These are phyloP conservation scores for Ustilago bromivora DNA, from an alignment of 1,284 basidiomycete species.

Conservation along the genomic window DNA sequence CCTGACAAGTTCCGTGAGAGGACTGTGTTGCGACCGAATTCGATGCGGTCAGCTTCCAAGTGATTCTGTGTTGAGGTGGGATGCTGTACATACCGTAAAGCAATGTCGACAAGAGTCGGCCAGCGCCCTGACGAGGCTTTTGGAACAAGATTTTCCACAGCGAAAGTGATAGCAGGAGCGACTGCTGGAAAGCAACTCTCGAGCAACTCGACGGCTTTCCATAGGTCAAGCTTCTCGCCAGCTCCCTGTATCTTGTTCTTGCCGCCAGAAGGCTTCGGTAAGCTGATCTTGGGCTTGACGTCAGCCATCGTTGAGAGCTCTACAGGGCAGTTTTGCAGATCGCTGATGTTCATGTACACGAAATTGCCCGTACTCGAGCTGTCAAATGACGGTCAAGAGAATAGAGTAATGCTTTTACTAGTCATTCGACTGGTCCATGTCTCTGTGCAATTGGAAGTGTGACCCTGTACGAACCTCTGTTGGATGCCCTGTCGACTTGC, in stretches of 20 bases:
- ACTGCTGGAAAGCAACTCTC: slow-evolving; percentile 28
- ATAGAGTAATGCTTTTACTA: not conserved
- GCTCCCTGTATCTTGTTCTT: not conserved
- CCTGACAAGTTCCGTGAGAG: slow-evolving; percentile 16
- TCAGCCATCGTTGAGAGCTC: not conserved
- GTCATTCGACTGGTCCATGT: not conserved
- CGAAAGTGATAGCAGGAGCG: slow-evolving; percentile 20
- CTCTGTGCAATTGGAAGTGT: not conserved
- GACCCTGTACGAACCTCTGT: not conserved
- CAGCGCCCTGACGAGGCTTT: not conserved
- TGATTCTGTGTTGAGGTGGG: not conserved
- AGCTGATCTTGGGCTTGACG: not conserved
- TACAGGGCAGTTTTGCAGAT: not conserved
- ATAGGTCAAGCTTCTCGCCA: slow-evolving; percentile 2
- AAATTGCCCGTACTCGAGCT: not conserved
- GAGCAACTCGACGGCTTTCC: slow-evolving; percentile 13
- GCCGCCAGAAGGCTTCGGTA: not conserved
- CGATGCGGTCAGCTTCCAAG: slow-evolving; percentile 1
- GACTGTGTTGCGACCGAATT: slow-evolving; percentile 5
- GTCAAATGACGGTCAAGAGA: not conserved
- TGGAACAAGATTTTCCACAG: slow-evolving; percentile 8
- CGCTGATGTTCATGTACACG: not conserved
- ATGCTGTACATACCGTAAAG: slow-evolving; percentile 11
- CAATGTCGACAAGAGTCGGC: slow-evolving; percentile 12
- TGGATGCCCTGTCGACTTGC: not conserved